These are phyloP conservation scores for Tubosaeta sp. DNA, from an alignment of 768 basidiomycete genomes.

Conservation along the genomic window DNA sequence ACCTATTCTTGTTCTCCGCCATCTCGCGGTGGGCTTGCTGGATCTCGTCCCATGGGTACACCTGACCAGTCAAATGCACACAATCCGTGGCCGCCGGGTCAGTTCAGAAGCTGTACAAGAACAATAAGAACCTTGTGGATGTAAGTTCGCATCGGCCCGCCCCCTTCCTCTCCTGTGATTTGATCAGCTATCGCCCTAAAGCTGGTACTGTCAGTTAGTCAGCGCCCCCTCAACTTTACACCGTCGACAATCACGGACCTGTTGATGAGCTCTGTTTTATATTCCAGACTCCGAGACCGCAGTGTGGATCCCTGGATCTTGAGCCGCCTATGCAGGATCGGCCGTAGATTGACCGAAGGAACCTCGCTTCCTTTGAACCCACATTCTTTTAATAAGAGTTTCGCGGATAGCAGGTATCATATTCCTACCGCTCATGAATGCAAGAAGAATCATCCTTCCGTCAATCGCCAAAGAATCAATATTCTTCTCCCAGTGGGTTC, in stretches of 20 bases:
- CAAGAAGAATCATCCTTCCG: slow-evolving; percentile 70
- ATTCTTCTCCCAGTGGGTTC: slow-evolving; percentile 70
- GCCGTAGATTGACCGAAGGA: slow-evolving; percentile 50
- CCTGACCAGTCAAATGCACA: slow-evolving; percentile 36
- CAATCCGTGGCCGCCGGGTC: slow-evolving; percentile 12
- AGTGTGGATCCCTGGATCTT: slow-evolving; percentile 87
- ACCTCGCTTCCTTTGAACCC: slow-evolving; percentile 46
- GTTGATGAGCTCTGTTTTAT: slow-evolving; percentile 69
- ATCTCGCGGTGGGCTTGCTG: slow-evolving; percentile 80
- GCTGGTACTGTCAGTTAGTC: slow-evolving; percentile 25
- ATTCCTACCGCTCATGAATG: slow-evolving; percentile 57
- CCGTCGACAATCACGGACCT: slow-evolving; percentile 36
- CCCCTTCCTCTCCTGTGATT: slow-evolving; percentile 54
- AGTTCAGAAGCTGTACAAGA: slow-evolving; percentile 9
- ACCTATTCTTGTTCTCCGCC: slow-evolving; percentile 64
- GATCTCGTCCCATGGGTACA: slow-evolving; percentile 78
- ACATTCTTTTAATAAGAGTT: slow-evolving; percentile 17
- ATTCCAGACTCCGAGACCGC: slow-evolving; percentile 66
- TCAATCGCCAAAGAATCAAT: slow-evolving; percentile 65
- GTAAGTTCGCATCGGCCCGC: slow-evolving; percentile 63
- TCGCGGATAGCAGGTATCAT: slow-evolving; percentile 12
- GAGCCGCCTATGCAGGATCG: slow-evolving; percentile 79
- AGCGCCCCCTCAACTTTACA: background rate
- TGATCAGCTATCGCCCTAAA: slow-evolving; percentile 55
- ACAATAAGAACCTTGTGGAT: slow-evolving; percentile 63